Base-by-base conservation (phyloP, 2,329 filamentous ascomycete genomes). In the Mollisia scopiformis region DNA sequence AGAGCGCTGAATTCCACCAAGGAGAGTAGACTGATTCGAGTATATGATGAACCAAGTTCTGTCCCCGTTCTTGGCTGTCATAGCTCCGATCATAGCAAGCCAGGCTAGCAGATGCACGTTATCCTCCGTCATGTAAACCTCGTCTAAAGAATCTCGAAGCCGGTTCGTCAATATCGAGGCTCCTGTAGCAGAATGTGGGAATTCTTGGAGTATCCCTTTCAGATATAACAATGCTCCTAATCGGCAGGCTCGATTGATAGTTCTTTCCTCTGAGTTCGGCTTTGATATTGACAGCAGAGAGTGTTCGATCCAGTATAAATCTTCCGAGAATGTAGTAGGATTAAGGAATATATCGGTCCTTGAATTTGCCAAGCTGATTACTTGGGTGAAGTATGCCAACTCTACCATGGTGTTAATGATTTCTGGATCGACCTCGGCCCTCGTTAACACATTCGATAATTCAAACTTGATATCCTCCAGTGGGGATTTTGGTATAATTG, bases 251-350 rank as follows among this genome's bases (percentile, higher is more conserved):
- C 59, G 14, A 66, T 39, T 2, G 49, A 6, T 21, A 59, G 59
- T 37, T 37, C 35, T 27, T 3, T 5, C 30, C 11, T 52, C 53
- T 39, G 4, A 57, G 23, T 5, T 2, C 27, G n/a, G 39, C 14
- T 52, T 53, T 39, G 4, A 57, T 23, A 31, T 21, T 2, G 27
- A 61, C 27, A 69, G 59, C 8, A 71, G 37, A 35, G 56, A 37
- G 37, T 65, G 59, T 47, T 69, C 58, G 7, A 70, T 62, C 49
- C 54, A 59, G 35, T 68, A 69, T 7, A 67, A 41, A 56, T 66
- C 64, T 27, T 66, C 62, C 6, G 63, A 53, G 46, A 68, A 66
- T 1, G 51, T 23, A 2, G n/a, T 31, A 7, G 66, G 63, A 16
- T 69, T 58, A 3, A 68, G 52, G 11, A 3, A 14, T 2, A 46